These are phyloP conservation scores for Allomyces arbusculus DNA, from an alignment of 192 early-diverging fungal species.

Conservation along the genomic window DNA sequence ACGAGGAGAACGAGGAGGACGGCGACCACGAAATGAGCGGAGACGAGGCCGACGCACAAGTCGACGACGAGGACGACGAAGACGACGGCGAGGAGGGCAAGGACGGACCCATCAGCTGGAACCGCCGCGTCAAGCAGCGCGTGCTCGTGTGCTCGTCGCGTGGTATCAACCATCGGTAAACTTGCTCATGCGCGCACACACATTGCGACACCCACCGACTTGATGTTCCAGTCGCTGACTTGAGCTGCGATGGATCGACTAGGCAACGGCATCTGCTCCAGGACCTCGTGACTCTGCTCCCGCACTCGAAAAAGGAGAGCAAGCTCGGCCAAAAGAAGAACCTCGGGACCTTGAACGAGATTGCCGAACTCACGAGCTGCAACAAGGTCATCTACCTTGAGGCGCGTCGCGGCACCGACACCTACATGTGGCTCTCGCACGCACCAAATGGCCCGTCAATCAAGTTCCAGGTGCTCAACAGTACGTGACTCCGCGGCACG, in stretches of 20 bases:
- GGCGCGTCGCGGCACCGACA: slow-evolving; percentile 69
- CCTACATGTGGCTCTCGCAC: slow-evolving; percentile 89
- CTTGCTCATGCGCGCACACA: neutral
- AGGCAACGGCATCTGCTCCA: slow-evolving; percentile 83
- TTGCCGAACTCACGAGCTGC: slow-evolving; percentile 91
- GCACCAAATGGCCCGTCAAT: slow-evolving; percentile 87
- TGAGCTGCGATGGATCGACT: neutral
- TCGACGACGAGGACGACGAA: slow-evolving; percentile 1
- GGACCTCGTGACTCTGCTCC: slow-evolving; percentile 68
- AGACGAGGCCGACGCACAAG: slow-evolving; percentile 6
- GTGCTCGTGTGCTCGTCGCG: slow-evolving; percentile 73
- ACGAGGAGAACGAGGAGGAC: slow-evolving; percentile 1
- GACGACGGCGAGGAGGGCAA: slow-evolving; percentile 4
- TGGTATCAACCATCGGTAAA: slow-evolving; percentile 63
- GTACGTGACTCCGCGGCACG: slow-evolving; percentile 15
- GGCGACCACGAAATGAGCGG: slow-evolving; percentile 1
- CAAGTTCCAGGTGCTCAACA: slow-evolving; percentile 87
- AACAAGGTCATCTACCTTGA: slow-evolving; percentile 97
- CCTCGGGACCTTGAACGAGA: slow-evolving; percentile 72
- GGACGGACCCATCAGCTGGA: slow-evolving; percentile 1
- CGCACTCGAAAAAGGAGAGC: slow-evolving; percentile 88
- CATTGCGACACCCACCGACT: neutral
- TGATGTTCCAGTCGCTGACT: neutral
- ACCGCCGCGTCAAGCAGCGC: slow-evolving; percentile 56
- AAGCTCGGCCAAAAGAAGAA: slow-evolving; percentile 86